Evolutionary conservation across 805 yeast species (phyloP), one percentile per base, ranked within the genome.

Genomic region (Wickerhamiella sergipiensis): DNA sequence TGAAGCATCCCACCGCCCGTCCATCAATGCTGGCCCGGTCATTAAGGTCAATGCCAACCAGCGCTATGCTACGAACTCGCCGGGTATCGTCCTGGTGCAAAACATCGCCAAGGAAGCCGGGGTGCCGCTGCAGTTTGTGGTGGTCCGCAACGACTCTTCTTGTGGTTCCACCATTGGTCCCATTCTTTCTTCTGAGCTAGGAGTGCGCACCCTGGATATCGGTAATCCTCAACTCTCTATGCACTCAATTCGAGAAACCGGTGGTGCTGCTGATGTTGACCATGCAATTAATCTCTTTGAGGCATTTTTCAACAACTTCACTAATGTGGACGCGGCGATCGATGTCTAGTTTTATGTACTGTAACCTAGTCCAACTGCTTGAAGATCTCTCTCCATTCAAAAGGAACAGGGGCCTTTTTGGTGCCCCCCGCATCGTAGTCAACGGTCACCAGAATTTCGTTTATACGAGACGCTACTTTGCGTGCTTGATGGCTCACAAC

Each of bases 111-210:
- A 79, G 47, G 59, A 61, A 24, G 81, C 79, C 3, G 68, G 76
- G 58, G 82, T 85, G n/a, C 96, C 97, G 17, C 67, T 90, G 55
- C 98, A 90, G 67, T 67, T 88, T 51, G 87, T 90, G 69, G 97
- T 89, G n/a, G 95, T 84, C 24, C 77, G 90, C 51, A 92, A 90
- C 65, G 95, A 85, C 62, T 80, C 94, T 2, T 86, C 96, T 2
- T 90, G 97, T 68, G 98, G 98, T 2, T 83, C 95, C 1, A 90
- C 98, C 1, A 90, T 90, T 61, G 98, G 97, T 1, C 97, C 97
- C 19, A 85, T 89, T 66, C 71, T 90, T 52, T 83, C 95, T 36
- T 81, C 95, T 2, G 83, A 83, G 58, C 74, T 88, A 39, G 97
- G 97, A 49, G 75, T 89, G 48, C 76, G 92, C 63, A 85, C 95